A percentile compares a stretch with the other conserved stretches of the same genome.
phyloP scores from a whole-genome alignment of 768 basidiomycete genomes.

The Cystofilobasidium macerans region DNA sequence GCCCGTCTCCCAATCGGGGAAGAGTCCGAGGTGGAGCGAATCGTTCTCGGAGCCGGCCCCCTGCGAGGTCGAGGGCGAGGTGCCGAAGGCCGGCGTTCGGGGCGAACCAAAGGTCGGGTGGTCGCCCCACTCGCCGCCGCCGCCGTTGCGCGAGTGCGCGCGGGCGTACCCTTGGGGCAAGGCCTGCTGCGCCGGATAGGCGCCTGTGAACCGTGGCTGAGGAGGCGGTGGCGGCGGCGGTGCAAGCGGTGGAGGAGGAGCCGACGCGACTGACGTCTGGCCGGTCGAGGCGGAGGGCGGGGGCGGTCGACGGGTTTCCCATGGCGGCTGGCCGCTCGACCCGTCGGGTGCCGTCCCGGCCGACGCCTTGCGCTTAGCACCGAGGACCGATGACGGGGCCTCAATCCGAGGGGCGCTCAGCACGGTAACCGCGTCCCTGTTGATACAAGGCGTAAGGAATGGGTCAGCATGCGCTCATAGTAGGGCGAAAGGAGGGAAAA shows the following conservation, averaged over 20 bases:
- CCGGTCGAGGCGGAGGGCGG: background rate
- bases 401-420: constrained; percentile 20
- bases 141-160: background rate
- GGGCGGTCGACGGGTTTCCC: background rate
- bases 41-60: background rate
- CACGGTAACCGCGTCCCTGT: constrained; percentile 23
- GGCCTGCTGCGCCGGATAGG: background rate
- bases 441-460: too few species aligned
- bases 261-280: background rate
- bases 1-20: background rate
- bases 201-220: too few species aligned
- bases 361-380: background rate
- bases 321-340: background rate
- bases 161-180: background rate
- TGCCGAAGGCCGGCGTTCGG: background rate
- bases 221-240: background rate
- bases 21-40: constrained; percentile 1
- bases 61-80: constrained; percentile 2
- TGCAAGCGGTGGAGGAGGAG: background rate
- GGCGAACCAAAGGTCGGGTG: background rate
- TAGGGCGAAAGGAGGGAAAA: background rate
- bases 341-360: background rate
- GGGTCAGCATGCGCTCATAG: too few species aligned
- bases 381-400: background rate
- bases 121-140: background rate